These are phyloP conservation scores for Tuber indicum DNA, from an alignment of 495 filamentous ascomycete genomes.

Conservation along the genomic window DNA sequence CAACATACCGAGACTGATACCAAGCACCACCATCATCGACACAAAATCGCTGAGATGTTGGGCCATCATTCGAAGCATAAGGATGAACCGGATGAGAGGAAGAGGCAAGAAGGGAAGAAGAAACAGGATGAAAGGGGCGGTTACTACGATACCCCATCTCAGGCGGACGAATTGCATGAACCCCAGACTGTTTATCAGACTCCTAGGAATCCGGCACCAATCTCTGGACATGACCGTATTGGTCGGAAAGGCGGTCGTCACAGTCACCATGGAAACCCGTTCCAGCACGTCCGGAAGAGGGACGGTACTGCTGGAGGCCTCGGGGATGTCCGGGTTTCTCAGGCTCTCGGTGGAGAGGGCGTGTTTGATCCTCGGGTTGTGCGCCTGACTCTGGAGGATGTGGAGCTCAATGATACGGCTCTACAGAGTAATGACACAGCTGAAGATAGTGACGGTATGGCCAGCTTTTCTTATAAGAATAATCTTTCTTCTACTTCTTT, in stretches of 20 bases:
- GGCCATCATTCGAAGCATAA: conserved; percentile 13
- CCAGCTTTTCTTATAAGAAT: conserved; percentile 5
- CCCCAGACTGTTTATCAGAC: conserved; percentile 13
- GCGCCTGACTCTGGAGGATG: conserved; percentile 36
- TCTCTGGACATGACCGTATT: conserved; percentile 21
- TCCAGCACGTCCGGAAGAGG: conserved; percentile 15
- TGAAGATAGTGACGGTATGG: conserved; percentile 30
- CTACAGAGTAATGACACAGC: conserved; percentile 5
- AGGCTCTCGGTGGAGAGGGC: conserved; percentile 14
- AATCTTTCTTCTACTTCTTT: conserved; percentile 11
- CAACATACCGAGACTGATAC: conserved; percentile 2
- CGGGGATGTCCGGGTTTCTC: conserved; percentile 9
- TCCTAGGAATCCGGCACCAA: conserved; percentile 8
- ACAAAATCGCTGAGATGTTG: conserved; percentile 23
- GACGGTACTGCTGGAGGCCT: neutral
- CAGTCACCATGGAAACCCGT: conserved; percentile 23
- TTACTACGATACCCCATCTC: conserved; percentile 8
- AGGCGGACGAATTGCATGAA: conserved; percentile 10
- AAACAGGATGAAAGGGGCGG: conserved; percentile 6
- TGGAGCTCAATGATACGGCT: conserved; percentile 12
- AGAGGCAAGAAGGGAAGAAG: conserved; percentile 3
- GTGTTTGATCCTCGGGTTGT: conserved; percentile 31
- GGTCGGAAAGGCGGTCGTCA: conserved; percentile 16
- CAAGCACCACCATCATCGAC: conserved; percentile 16
- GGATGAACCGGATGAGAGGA: conserved; percentile 3